Percentiles rank a stretch among this genome's conserved stretches.
phyloP scores from a whole-genome alignment of 768 basidiomycete species.

The Psilocybe tampanensis region DNA sequence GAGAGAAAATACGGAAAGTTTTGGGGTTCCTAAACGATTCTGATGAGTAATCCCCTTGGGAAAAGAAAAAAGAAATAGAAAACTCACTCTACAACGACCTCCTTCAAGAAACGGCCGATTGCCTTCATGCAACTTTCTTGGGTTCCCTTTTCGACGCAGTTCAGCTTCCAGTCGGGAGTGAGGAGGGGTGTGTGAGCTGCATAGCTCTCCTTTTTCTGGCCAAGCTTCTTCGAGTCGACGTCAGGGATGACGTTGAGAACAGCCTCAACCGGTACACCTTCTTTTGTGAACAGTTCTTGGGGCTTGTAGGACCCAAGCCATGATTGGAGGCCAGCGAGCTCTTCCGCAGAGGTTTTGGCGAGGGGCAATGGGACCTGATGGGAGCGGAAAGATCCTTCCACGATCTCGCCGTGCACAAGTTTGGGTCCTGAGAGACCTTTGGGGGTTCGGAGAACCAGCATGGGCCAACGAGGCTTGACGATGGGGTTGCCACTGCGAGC shows the following conservation, averaged over 20 bases:
- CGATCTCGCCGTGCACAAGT: conserved; percentile 62
- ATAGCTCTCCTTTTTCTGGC: conserved; percentile 71
- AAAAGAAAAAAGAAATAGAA: background rate
- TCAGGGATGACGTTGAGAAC: conserved; percentile 64
- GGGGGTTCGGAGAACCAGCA: conserved; percentile 83
- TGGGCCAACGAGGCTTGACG: conserved; percentile 89
- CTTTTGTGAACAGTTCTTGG: conserved; percentile 60
- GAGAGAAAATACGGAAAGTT: conserved; percentile 87
- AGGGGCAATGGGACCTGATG: conserved; percentile 89
- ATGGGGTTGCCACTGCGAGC: conserved; percentile 78
- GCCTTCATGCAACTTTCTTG: conserved; percentile 81
- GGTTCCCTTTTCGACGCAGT: conserved; percentile 51
- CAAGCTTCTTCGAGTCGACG: conserved; percentile 60
- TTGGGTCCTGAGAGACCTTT: conserved; percentile 82
- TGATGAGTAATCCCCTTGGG: background rate
- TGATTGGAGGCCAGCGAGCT: conserved; percentile 61
- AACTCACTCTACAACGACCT: conserved; percentile 56
- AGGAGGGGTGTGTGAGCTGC: conserved; percentile 60
- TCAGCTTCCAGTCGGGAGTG: conserved; percentile 66
- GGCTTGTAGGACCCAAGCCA: conserved; percentile 81
- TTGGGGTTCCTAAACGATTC: conserved; percentile 62
- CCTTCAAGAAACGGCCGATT: conserved; percentile 56
- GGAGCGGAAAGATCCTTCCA: conserved; percentile 82
- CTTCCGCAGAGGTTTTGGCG: conserved; percentile 63
- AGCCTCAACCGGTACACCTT: conserved; percentile 55